Evolutionary conservation across 768 basidiomycete species (phyloP).

Genomic region (Rhodosporidiobolus sp.): DNA sequence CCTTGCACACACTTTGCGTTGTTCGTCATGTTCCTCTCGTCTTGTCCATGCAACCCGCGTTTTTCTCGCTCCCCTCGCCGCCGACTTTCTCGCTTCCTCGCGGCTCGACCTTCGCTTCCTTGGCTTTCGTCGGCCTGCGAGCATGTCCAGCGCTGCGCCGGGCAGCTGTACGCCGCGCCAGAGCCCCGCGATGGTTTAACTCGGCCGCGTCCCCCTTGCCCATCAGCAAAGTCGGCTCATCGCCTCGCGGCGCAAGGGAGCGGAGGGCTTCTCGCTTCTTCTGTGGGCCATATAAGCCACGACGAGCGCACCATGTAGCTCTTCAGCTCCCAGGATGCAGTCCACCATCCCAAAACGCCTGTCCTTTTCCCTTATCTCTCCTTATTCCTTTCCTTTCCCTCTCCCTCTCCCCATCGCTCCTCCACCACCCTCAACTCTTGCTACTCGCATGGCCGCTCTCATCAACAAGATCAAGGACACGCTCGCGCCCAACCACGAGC

Average conservation of each 20-base stretch:
- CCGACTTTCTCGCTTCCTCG: not conserved
- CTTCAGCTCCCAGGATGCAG: no score
- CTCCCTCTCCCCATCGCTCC: not conserved
- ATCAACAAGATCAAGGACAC: slow-evolving; percentile 22
- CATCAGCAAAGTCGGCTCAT: no score
- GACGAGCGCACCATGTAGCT: no score
- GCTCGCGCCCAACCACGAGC: not conserved
- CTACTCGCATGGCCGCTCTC: slow-evolving; percentile 1
- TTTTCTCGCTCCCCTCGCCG: no score
- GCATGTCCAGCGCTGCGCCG: not conserved
- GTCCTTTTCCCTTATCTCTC: no score
- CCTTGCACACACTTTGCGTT: not conserved
- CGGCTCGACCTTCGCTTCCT: not conserved
- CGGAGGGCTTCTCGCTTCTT: no score
- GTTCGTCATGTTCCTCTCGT: not conserved
- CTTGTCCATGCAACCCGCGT: no score
- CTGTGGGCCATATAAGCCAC: no score
- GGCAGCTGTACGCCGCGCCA: no score
- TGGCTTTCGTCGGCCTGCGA: not conserved
- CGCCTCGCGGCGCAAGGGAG: no score
- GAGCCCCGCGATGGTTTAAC: not conserved
- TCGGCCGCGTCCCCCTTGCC: not conserved
- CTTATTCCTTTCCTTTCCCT: no score
- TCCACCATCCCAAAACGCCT: no score
- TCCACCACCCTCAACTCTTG: not conserved